A percentile compares a stretch with the other conserved stretches of the same genome.
Conservation (phyloP, 371 early-diverging fungal genomes). For the Mucor mucedo region DNA sequence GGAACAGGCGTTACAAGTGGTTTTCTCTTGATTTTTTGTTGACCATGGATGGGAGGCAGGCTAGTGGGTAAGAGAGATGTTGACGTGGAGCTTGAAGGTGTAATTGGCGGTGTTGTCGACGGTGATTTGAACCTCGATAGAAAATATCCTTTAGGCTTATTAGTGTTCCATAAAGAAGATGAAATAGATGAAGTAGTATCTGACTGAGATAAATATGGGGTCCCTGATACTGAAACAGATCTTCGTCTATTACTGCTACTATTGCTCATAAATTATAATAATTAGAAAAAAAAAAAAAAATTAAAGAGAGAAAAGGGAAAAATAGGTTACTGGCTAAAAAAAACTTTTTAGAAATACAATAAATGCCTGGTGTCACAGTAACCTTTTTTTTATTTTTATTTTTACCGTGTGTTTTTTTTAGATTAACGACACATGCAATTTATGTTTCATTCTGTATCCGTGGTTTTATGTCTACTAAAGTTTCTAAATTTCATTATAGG, state of each 20-base stretch:
- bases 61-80: not conserved
- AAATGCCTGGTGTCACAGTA: conserved; percentile 1
- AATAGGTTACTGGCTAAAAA: conserved; percentile 1
- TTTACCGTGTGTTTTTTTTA: not conserved
- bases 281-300: not conserved
- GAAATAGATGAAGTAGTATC: conserved; percentile 5
- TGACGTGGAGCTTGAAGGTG: conserved; percentile 13
- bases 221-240: conserved; percentile 16
- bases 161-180: conserved; percentile 12
- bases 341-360: conserved; percentile 4
- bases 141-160: conserved; percentile 5
- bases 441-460: not conserved
- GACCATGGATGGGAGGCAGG: conserved; percentile 16
- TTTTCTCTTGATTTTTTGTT: conserved; percentile 25
- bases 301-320: conserved; percentile 7
- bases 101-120: not conserved
- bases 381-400: too few relatives aligned
- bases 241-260: conserved; percentile 13
- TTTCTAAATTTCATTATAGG: too few relatives aligned
- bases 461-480: not conserved
- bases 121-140: conserved; percentile 19
- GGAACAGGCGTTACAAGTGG: conserved; percentile 6
- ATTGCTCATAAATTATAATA: conserved; percentile 3
- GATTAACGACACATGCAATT: too few relatives aligned
- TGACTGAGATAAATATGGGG: conserved; percentile 11